These are phyloP conservation scores for Colletotrichum shisoi DNA, from an alignment of 2,329 filamentous ascomycete species.

Conservation along the genomic window DNA sequence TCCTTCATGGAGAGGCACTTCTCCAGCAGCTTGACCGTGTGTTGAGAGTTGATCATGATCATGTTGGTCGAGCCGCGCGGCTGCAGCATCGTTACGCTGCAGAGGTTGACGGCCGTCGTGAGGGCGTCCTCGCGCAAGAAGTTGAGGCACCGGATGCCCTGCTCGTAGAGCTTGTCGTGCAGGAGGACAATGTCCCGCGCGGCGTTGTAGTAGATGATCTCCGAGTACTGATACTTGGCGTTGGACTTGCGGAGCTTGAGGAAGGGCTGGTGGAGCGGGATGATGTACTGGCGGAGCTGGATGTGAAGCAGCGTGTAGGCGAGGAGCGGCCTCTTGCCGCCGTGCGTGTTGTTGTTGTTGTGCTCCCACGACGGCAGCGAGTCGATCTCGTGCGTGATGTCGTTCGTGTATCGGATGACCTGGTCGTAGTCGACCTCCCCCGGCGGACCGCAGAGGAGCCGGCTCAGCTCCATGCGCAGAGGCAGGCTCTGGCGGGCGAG, in stretches of 20 bases:
- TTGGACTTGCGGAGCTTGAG: conserved; percentile 66
- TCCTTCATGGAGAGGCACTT: conserved; percentile 69
- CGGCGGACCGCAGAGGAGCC: conserved; percentile 62
- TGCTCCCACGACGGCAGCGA: conserved; percentile 65
- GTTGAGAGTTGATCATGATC: conserved; percentile 68
- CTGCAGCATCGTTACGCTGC: conserved; percentile 68
- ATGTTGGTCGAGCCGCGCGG: conserved; percentile 66
- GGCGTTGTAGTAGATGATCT: conserved; percentile 70
- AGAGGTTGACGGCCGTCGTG: conserved; percentile 67
- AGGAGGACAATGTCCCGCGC: conserved; percentile 69
- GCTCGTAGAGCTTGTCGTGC: conserved; percentile 67
- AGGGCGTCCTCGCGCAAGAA: conserved; percentile 68
- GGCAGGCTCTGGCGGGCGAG: conserved; percentile 64
- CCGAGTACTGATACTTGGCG: conserved; percentile 69
- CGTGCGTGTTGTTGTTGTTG: conserved; percentile 47
- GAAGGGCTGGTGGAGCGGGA: conserved; percentile 68
- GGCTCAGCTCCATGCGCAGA: conserved; percentile 65
- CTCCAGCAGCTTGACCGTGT: conserved; percentile 68
- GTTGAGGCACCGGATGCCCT: conserved; percentile 66
- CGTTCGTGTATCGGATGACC: conserved; percentile 67
- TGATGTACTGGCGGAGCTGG: conserved; percentile 68
- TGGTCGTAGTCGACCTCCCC: conserved; percentile 68
- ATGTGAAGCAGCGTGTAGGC: conserved; percentile 68
- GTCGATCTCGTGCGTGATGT: conserved; percentile 68
- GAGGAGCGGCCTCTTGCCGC: conserved; percentile 63